Base-by-base conservation (phyloP, 2,329 filamentous ascomycete species). In the Sporothrix euskadiensis region DNA sequence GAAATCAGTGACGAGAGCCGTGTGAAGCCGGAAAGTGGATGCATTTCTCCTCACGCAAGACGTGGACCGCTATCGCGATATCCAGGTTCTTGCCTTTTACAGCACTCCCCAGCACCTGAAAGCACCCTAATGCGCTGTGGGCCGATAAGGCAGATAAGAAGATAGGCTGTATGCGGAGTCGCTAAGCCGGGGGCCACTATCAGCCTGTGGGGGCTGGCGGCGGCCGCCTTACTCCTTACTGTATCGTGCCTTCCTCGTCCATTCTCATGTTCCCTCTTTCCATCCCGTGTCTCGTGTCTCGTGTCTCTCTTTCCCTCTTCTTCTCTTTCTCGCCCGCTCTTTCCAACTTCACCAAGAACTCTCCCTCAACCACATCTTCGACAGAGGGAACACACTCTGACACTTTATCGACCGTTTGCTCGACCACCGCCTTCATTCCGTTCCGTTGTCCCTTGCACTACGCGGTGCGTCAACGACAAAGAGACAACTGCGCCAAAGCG, bases 391-490 rank as follows among this genome's bases (percentile, higher is more conserved):
- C 26, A n/a, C 65, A 3, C 4, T 35, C 9, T 4, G 10, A n/a
- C 65, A 3, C 4, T 35, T 19, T 4, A n/a, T 52, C 16, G 26
- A 16, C 65, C 12, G 7, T 32, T 49, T 68, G 44, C 16, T 52
- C 16, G 26, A 32, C 22, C 16, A 30, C 39, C 12, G 41, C 39
- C 8, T 35, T 63, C 30, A n/a, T 32, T 35, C 16, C 44, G 16
- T 52, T 47, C 26, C 65, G 35, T 41, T 26, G 44, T 52, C 65
- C 3, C 65, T 14, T 52, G 26, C 26, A n/a, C 61, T 26, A 9
- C 44, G 61, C 39, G 4, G 61, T 12, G 39, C 61, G 39, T 30
- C 35, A 49, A 5, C 66, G 66, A 69, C 66, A 69, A 69, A 69
- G 66, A 56, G 54, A 19, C 44, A 32, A 16, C 66, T 10, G 39